A percentile compares a stretch with the other conserved stretches of the same genome.
These are phyloP conservation scores for Colletotrichum lupini DNA, from an alignment of 2,329 filamentous ascomycete species.

Conservation along the genomic window DNA sequence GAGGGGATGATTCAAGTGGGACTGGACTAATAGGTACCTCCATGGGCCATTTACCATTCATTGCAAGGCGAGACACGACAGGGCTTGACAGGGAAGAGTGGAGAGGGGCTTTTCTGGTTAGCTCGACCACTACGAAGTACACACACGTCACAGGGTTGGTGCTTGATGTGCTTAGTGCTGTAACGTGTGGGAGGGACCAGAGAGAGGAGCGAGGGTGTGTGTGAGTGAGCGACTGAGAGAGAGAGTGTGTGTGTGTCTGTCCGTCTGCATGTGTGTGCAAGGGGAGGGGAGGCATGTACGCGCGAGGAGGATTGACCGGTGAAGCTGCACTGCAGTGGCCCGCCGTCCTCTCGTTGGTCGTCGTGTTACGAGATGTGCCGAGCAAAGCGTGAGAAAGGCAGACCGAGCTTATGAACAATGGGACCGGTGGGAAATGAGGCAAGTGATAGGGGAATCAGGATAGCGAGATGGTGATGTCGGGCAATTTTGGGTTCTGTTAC, in stretches of 20 bases:
- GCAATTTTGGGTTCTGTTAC: neutral
- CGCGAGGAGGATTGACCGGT: constrained; percentile 13
- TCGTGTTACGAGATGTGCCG: neutral
- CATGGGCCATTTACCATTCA: neutral
- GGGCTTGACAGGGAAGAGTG: neutral
- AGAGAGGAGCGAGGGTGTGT: neutral
- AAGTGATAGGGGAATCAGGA: neutral
- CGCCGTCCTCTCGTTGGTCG: neutral
- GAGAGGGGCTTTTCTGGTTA: neutral
- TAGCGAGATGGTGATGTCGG: neutral
- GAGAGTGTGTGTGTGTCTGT: neutral
- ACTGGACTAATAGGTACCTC: neutral
- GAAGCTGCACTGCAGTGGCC: constrained; percentile 3
- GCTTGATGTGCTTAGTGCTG: constrained; percentile 3
- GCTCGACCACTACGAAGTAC: neutral
- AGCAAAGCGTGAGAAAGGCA: neutral
- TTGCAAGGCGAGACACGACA: neutral
- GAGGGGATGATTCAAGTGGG: neutral
- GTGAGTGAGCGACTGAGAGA: too few relatives aligned
- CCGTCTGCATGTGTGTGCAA: neutral
- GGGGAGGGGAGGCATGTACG: neutral
- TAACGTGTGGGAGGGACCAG: neutral
- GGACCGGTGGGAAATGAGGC: neutral
- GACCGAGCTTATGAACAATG: neutral
- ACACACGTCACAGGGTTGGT: constrained; percentile 1